These are phyloP conservation scores for Boletus subluridellus DNA, from an alignment of 1,284 basidiomycete genomes.

Conservation along the genomic window DNA sequence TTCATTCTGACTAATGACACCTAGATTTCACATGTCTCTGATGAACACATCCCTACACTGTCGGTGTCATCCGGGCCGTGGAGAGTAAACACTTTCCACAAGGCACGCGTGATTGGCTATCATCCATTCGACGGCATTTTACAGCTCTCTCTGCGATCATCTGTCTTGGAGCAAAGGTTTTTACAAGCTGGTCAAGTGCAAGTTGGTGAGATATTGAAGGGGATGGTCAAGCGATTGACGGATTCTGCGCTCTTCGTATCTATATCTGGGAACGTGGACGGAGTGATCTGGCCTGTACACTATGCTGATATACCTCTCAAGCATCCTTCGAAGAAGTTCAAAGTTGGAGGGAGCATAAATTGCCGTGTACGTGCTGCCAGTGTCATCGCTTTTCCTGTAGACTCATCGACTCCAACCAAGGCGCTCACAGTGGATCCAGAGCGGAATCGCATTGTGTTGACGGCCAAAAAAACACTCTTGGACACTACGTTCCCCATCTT, in stretches of 20 bases:
- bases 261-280: conserved; percentile 83
- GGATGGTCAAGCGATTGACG: conserved; percentile 79
- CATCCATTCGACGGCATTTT: conserved; percentile 87
- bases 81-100: conserved; percentile 76
- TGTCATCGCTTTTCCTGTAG: conserved; percentile 5
- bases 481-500: conserved; percentile 77
- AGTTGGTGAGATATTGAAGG: conserved; percentile 82
- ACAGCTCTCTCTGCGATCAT: conserved; percentile 81
- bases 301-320: conserved; percentile 93
- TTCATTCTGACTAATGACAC: conserved; percentile 6
- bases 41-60: conserved; percentile 82
- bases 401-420: conserved; percentile 44
- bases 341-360: conserved; percentile 79
- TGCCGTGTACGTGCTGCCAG: conserved; percentile 60
- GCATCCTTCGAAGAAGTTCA: conserved; percentile 91
- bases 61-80: conserved; percentile 70
- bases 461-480: conserved; percentile 90
- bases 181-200: conserved; percentile 82
- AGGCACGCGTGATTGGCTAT: conserved; percentile 87
- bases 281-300: conserved; percentile 91
- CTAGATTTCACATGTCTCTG: conserved; percentile 91
- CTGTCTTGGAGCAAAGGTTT: conserved; percentile 84
- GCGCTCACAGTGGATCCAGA: conserved; percentile 85
- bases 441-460: conserved; percentile 80
- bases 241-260: conserved; percentile 81